Evolutionary conservation across 768 basidiomycete species (phyloP).

Genomic region (Gelatoporia subvermispora): DNA sequence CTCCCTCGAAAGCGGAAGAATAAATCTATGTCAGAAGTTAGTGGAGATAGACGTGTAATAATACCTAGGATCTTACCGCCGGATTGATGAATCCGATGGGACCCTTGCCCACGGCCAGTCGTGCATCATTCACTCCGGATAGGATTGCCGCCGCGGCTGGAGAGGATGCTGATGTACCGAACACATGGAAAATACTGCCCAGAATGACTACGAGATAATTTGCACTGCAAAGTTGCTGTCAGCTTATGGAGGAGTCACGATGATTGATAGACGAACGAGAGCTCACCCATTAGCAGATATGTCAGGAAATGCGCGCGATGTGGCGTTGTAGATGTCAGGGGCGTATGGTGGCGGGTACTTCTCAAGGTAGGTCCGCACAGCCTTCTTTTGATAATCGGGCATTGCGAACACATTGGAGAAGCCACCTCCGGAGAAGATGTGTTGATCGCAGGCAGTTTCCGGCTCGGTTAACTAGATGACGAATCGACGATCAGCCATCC

Average conservation of each 20-base stretch:
- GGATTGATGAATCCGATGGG: slow-evolving; percentile 53
- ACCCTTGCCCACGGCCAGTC: slow-evolving; percentile 28
- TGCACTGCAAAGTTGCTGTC: slow-evolving; percentile 5
- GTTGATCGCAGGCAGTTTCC: slow-evolving; percentile 31
- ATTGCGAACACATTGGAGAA: slow-evolving; percentile 37
- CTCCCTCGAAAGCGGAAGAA: slow-evolving; percentile 8
- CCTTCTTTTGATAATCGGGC: slow-evolving; percentile 29
- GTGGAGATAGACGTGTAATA: background rate
- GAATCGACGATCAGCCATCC: background rate
- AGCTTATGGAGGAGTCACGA: too few relatives aligned
- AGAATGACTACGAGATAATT: slow-evolving; percentile 26
- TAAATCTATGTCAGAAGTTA: slow-evolving; percentile 7
- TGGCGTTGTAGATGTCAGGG: slow-evolving; percentile 29
- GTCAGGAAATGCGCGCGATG: slow-evolving; percentile 26
- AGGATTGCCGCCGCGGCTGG: slow-evolving; percentile 31
- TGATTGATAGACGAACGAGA: background rate
- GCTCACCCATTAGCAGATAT: slow-evolving; percentile 29
- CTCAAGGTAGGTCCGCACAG: slow-evolving; percentile 22
- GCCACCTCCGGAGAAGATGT: slow-evolving; percentile 34
- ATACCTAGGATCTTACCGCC: slow-evolving; percentile 35
- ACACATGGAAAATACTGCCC: slow-evolving; percentile 18
- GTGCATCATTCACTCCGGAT: slow-evolving; percentile 34
- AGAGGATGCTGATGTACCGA: slow-evolving; percentile 33
- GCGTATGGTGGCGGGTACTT: slow-evolving; percentile 29
- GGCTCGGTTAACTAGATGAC: slow-evolving; percentile 22